Evolutionary conservation across 129 eudicot genomes (phyloP), one percentile per base, ranked within the genome.

Genomic region (Flaveria trinervia): DNA sequence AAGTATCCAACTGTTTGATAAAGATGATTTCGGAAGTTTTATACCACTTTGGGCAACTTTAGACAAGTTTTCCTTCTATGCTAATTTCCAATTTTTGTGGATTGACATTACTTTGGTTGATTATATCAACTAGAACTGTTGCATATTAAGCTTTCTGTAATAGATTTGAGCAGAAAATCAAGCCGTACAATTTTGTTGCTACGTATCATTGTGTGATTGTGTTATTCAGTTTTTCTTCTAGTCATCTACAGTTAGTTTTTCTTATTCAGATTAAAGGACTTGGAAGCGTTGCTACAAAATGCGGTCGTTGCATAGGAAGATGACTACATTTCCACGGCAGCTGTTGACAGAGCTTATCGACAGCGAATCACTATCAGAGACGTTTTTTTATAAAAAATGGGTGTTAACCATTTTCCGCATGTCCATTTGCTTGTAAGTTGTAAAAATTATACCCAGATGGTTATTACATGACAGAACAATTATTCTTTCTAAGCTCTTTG

Each of bases 201-300:
- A 33, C 71, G 39, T 36, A n/a, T 36, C 15, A 66, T 66, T 39
- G 50, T n/a, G 68, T 3, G 17, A 13, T 30, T 30, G 20, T 13
- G 20, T 46, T 57, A 9, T 69, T 11, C 14, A 3, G 20, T 73
- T 79, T 15, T 66, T 45, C 66, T 16, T 20, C 15, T 39, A 30
- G 67, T 78, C 52, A 5, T 14, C 14, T 44, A 22, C 48, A 7
- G 11, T 16, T 69, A 60, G 68, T 39, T 28, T 30, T 22, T 36
- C 7, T 68, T 30, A 9, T 77, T 70, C 92, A 94, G 99, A 77
- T 88, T 94, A 81, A 66, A 61, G 71, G 96, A 89, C 79, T 84
- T 94, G 72, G 99, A 94, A 84, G 74, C 81, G 70, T 65, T 94
- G 88, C 90, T 94, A 51, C 76, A 83, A 81, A 85, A 82, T 64